Evolutionary conservation across 2,329 filamentous ascomycete genomes (phyloP).

Genomic region (Biscogniauxia sp.): DNA sequence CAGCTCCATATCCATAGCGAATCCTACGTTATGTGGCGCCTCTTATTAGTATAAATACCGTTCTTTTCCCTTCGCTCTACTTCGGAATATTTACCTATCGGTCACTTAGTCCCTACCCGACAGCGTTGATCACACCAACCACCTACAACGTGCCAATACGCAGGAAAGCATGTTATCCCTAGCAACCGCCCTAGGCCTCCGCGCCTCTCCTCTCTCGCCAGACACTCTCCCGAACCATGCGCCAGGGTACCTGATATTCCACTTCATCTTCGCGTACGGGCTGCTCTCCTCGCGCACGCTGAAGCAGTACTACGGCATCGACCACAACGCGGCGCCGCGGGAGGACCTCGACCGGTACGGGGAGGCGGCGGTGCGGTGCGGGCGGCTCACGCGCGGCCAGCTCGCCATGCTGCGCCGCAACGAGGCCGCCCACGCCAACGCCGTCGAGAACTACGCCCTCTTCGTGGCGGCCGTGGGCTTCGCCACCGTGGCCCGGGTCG

Average conservation of each 20-base stretch:
- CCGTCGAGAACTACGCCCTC: constrained; percentile 41
- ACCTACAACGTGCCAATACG: no score
- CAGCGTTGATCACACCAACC: no score
- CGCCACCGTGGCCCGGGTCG: constrained; percentile 39
- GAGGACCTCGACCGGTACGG: constrained; percentile 46
- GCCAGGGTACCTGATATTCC: constrained; percentile 35
- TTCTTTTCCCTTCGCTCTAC: no score
- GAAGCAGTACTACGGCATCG: constrained; percentile 42
- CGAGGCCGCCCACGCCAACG: constrained; percentile 46
- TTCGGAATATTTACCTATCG: no score
- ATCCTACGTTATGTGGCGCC: no score
- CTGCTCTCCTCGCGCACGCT: constrained; percentile 41
- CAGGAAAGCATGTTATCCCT: constrained; percentile 14
- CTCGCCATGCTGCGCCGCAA: constrained; percentile 42
- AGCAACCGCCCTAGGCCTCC: constrained; percentile 28
- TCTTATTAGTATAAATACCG: no score
- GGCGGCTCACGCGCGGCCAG: constrained; percentile 41
- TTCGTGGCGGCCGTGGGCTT: constrained; percentile 38
- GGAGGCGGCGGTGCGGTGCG: constrained; percentile 39
- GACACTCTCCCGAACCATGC: constrained; percentile 17
- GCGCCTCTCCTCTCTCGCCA: constrained; percentile 12
- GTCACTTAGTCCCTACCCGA: no score
- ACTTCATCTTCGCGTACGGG: constrained; percentile 44
- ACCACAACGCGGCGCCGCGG: constrained; percentile 46
- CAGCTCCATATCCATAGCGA: no score